These are phyloP conservation scores for Backusella luteola DNA, from an alignment of 192 early-diverging fungal genomes.

Conservation along the genomic window DNA sequence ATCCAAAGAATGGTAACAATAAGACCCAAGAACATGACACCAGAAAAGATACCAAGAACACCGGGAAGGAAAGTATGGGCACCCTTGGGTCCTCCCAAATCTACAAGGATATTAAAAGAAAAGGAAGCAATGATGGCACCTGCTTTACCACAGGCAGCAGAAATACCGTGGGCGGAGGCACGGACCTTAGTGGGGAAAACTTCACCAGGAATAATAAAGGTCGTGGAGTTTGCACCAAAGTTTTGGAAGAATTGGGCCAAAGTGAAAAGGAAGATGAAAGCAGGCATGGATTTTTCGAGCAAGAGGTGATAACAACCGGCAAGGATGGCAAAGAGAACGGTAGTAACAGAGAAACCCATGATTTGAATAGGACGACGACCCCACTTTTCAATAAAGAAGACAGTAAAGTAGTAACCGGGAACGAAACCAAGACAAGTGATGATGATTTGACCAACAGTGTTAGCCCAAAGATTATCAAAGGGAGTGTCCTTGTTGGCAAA, in stretches of 20 bases:
- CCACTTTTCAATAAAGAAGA: constrained; percentile 73
- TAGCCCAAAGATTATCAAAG: constrained; percentile 55
- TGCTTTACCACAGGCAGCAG: constrained; percentile 71
- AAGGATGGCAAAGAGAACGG: constrained; percentile 66
- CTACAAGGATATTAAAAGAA: constrained; percentile 48
- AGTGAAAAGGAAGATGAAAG: constrained; percentile 47
- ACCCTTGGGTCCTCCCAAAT: constrained; percentile 38
- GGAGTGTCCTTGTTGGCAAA: constrained; percentile 42
- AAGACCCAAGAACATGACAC: constrained; percentile 21
- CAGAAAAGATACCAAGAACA: constrained; percentile 53
- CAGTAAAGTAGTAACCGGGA: constrained; percentile 87
- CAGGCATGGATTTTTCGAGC: constrained; percentile 44
- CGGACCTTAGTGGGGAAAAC: constrained; percentile 73
- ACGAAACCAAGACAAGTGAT: constrained; percentile 75
- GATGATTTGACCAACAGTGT: constrained; percentile 82
- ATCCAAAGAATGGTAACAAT: constrained; percentile 17
- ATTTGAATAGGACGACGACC: constrained; percentile 88
- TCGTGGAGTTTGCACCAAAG: constrained; percentile 79
- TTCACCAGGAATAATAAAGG: constrained; percentile 74
- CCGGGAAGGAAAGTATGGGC: constrained; percentile 45
- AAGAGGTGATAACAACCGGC: constrained; percentile 61
- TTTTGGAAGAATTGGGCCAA: constrained; percentile 66
- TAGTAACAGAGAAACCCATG: constrained; percentile 73
- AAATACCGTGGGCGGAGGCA: constrained; percentile 75
- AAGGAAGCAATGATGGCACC: constrained; percentile 66